Evolutionary conservation across 176 grass and related monocot genomes (phyloP).

Genomic region (Bothriochloa decipiens): DNA sequence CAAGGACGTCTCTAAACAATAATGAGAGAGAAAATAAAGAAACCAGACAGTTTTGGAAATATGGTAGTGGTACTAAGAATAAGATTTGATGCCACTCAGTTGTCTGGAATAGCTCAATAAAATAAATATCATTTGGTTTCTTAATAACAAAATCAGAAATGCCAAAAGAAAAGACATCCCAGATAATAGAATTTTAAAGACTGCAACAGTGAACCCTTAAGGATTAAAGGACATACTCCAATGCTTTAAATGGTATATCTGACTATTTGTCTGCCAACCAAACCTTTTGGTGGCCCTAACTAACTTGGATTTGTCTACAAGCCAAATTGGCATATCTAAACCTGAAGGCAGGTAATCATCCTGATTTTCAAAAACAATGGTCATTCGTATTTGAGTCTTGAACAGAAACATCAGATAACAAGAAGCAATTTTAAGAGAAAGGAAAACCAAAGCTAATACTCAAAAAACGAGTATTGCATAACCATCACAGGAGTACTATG

Average conservation of each 20-base stretch:
- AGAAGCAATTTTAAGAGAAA: not conserved
- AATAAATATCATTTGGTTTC: not conserved
- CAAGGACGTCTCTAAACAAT: conserved; percentile 3
- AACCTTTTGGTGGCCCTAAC: not conserved
- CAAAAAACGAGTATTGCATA: not conserved
- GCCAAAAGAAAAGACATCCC: not conserved
- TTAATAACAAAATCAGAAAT: not conserved
- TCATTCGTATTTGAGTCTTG: not conserved
- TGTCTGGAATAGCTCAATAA: not conserved
- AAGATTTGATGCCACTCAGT: not conserved
- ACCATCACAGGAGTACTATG: not conserved
- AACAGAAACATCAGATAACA: not conserved
- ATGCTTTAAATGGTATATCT: conserved; percentile 4
- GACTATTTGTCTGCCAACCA: not conserved
- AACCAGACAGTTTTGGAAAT: not conserved
- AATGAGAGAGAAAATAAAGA: not conserved
- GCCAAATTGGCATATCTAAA: conserved; percentile 20
- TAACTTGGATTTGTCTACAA: not conserved
- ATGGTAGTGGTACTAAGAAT: conserved; percentile 14
- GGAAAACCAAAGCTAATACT: not conserved
- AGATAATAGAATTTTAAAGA: not conserved
- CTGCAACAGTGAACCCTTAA: not conserved
- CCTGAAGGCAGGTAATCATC: conserved; percentile 16
- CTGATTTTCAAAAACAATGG: conserved; percentile 9
- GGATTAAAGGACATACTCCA: not conserved